Evolutionary conservation across 2,329 filamentous ascomycete species (phyloP), one percentile per base, ranked within the genome.

Genomic region (Corynespora cassiicola): DNA sequence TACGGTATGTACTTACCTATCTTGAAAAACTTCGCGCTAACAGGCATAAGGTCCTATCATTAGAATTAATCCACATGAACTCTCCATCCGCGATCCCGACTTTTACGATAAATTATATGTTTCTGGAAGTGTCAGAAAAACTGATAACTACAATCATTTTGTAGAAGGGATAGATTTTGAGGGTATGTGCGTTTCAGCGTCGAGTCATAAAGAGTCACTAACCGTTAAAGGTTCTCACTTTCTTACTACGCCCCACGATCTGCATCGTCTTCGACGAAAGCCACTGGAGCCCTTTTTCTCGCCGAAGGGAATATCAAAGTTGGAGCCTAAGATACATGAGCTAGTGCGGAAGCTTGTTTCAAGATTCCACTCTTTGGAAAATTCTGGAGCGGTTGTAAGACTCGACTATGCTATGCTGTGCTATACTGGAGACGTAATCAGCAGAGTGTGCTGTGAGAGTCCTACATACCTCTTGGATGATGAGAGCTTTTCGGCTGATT

Each of bases 271-370:
- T 11, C 43, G 58, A 15, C 38, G 63, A 12, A 48, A 46, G 29
- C 50, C 59, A 0, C 19, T 66, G 6, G 54, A 59, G 12, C 56
- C 50, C 0, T 65, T 56, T 42, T 66, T 66, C 39, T 63, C 61
- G 7, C 43, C 47, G 19, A 17, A 31, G 6, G 47, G 49, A 2
- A 42, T 65, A 11, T 25, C 33, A 11, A 26, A 23, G 9, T 31
- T 65, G 6, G 41, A 63, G 34, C 34, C 45, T 3, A 40, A 50
- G 14, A 46, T 63, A 12, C 39, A 42, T n/a, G 36, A 47, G 8
- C 18, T 47, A 3, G 39, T 39, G 7, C 21, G 31, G 15, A 47
- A 45, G 30, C 32, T 58, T 16, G 34, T 43, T 9, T 30, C 6
- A 10, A 36, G 44, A 23, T 35, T 60, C 9, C 17, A 47, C 6